Percentiles rank a stretch among this genome's conserved stretches.
These are phyloP conservation scores for Phytophthora syringae DNA, from an alignment of 352 stramenopile genomes.

Conservation along the genomic window DNA sequence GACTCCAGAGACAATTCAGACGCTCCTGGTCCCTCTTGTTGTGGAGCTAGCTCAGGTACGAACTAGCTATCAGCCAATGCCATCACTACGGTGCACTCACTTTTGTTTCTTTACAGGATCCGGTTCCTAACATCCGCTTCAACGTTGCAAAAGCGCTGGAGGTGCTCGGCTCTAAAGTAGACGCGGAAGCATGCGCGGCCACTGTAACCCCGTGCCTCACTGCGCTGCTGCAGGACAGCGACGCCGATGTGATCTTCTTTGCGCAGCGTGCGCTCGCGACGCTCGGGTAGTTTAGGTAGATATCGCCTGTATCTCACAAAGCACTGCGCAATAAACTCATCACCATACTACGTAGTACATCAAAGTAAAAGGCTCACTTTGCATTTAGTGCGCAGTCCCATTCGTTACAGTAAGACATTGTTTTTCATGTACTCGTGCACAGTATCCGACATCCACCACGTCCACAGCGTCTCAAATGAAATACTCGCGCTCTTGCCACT, in stretches of 20 bases:
- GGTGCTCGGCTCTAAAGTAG: conserved; percentile 82
- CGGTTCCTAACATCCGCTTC: conserved; percentile 99
- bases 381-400: no score
- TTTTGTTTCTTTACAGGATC: conserved; percentile 60
- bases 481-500: conserved; percentile 17
- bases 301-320: conserved; percentile 37
- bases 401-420: conserved; percentile 1
- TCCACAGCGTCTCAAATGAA: conserved; percentile 52
- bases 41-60: conserved; percentile 91
- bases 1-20: conserved; percentile 77
- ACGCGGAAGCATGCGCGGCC: conserved; percentile 56
- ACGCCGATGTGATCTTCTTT: conserved; percentile 96
- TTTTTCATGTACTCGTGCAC: conserved; percentile 34
- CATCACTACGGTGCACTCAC: not conserved
- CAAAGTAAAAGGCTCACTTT: conserved; percentile 24
- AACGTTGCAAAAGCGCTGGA: conserved; percentile 98
- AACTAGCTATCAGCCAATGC: no score
- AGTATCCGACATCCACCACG: conserved; percentile 62
- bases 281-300: conserved; percentile 57
- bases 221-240: conserved; percentile 88
- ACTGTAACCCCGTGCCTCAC: conserved; percentile 89
- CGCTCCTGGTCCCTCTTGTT: conserved; percentile 92
- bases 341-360: conserved; percentile 40
- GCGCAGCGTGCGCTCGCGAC: conserved; percentile 76
- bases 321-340: conserved; percentile 34